phyloP scores from a whole-genome alignment of 140 eudicot genomes.

The Senecio squalidus region DNA sequence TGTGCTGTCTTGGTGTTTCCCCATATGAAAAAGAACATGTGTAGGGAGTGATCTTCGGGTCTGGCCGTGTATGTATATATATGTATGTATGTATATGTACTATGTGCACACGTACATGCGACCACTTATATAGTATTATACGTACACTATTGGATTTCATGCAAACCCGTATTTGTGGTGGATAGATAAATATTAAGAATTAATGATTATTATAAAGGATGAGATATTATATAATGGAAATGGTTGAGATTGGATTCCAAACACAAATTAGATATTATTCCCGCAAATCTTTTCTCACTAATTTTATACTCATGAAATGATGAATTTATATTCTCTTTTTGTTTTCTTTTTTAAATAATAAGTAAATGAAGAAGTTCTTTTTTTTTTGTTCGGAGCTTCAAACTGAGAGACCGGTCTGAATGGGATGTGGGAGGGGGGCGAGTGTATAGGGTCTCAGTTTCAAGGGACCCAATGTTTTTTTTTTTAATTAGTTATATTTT shows the following conservation, averaged over 20 bases:
- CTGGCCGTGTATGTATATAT: not conserved
- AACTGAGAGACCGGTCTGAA: too few relatives aligned
- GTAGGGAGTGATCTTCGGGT: slow-evolving; percentile 20
- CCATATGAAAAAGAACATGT: slow-evolving; percentile 19
- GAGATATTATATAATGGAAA: not conserved
- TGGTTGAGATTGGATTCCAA: slow-evolving; percentile 2
- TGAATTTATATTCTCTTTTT: not conserved
- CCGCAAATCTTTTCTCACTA: not conserved
- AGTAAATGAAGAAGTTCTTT: too few relatives aligned
- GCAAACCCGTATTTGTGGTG: not conserved
- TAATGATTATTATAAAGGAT: not conserved
- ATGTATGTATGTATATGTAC: not conserved
- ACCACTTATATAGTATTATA: not conserved
- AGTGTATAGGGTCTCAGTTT: too few relatives aligned
- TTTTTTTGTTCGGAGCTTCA: too few relatives aligned
- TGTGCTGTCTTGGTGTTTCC: slow-evolving; percentile 26
- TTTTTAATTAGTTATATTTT: too few relatives aligned
- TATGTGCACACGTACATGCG: not conserved
- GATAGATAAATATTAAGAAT: not conserved
- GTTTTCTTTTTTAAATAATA: not conserved
- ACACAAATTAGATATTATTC: slow-evolving; percentile 1
- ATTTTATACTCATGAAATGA: not conserved
- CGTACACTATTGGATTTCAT: not conserved
- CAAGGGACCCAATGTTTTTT: too few relatives aligned
- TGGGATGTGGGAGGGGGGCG: too few relatives aligned